These are phyloP conservation scores for Citrus hindsii DNA, from an alignment of 345 rosid species.

Conservation along the genomic window DNA sequence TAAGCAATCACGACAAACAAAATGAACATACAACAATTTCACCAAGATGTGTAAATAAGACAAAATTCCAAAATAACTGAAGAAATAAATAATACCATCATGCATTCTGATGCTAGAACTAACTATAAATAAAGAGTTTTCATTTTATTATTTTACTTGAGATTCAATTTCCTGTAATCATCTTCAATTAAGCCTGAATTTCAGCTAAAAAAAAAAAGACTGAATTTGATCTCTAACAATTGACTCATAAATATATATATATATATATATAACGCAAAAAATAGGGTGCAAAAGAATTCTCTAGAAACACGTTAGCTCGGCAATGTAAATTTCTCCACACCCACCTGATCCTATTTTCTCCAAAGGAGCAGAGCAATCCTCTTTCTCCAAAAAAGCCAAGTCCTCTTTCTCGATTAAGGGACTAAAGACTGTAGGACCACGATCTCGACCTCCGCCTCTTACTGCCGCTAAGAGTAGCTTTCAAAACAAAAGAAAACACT, in stretches of 20 bases:
- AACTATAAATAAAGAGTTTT: background rate
- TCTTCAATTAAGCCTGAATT: background rate
- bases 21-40: background rate
- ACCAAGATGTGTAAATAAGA: background rate
- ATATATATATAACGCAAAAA: background rate
- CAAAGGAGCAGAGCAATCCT: no score
- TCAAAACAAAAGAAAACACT: slow-evolving; percentile 27
- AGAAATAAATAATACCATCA: background rate
- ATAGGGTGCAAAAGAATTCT: no score
- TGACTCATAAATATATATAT: background rate
- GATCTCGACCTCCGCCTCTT: no score
- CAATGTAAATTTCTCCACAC: no score
- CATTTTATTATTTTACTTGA: background rate
- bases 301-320: background rate
- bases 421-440: no score
- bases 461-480: slow-evolving; percentile 31
- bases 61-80: background rate
- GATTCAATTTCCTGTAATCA: background rate
- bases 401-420: no score
- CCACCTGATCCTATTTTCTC: no score
- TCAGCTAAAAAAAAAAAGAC: background rate
- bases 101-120: background rate
- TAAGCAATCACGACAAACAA: background rate
- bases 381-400: no score
- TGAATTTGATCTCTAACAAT: background rate